phyloP scores from a whole-genome alignment of 192 early-diverging fungal genomes.

The Coemansia sp. region DNA sequence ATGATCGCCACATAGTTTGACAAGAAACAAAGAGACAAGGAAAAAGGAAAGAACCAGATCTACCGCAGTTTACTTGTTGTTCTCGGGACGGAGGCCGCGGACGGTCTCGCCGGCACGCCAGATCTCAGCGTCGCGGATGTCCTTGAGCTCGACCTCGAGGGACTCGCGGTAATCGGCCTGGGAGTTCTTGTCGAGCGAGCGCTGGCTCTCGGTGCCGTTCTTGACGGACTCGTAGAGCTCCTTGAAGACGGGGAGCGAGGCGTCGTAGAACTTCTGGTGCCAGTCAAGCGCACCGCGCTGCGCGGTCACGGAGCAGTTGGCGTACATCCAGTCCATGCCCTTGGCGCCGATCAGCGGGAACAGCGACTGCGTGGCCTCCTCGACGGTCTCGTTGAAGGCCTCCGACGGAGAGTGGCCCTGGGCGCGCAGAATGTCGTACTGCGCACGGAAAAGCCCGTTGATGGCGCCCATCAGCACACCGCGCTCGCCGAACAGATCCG shows the following conservation, averaged over 20 bases:
- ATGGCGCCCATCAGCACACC: slow-evolving; percentile 98
- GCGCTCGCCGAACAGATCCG: slow-evolving; percentile 95
- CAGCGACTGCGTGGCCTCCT: slow-evolving; percentile 97
- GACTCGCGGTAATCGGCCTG: slow-evolving; percentile 88
- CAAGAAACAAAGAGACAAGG: neutral
- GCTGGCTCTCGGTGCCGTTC: slow-evolving; percentile 83
- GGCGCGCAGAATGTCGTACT: slow-evolving; percentile 93
- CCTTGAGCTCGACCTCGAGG: slow-evolving; percentile 86
- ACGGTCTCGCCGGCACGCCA: slow-evolving; percentile 90
- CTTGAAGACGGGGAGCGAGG: slow-evolving; percentile 92
- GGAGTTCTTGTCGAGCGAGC: slow-evolving; percentile 85
- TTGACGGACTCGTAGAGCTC: slow-evolving; percentile 84
- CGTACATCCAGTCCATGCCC: slow-evolving; percentile 99
- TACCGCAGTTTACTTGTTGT: slow-evolving; percentile 50
- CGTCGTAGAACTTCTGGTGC: slow-evolving; percentile 90
- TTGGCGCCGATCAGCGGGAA: slow-evolving; percentile 94
- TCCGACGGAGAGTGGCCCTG: slow-evolving; percentile 96
- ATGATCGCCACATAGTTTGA: neutral
- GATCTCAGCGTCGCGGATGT: slow-evolving; percentile 89
- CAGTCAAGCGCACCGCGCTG: slow-evolving; percentile 97
- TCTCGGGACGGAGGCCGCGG: slow-evolving; percentile 86
- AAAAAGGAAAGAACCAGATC: neutral
- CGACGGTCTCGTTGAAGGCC: slow-evolving; percentile 99
- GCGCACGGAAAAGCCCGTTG: slow-evolving; percentile 92
- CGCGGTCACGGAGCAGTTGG: slow-evolving; percentile 95